Evolutionary conservation across 306 rosid species (phyloP), one percentile per base, ranked within the genome.

Genomic region (Adenanthera pavonina): DNA sequence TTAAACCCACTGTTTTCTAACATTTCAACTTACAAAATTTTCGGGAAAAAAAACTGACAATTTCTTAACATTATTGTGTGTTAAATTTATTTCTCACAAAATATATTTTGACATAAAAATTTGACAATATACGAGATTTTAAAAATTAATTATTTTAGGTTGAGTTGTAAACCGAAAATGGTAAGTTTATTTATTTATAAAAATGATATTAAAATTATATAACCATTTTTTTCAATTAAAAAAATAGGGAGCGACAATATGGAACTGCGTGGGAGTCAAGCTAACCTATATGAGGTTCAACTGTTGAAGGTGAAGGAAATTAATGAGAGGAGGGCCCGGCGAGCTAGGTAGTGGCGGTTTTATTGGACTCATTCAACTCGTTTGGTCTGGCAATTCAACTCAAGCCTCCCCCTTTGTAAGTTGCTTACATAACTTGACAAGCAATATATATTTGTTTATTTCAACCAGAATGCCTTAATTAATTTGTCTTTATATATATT

Each of bases 291-390:
- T 11, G 65, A 38, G 41, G 8, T 60, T 8, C 3, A 33, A 5
- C n/a, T 7, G 52, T 75, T 67, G 44, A 52, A 67, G 49, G 33
- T 20, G 40, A 52, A 80, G 33, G 25, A 62, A 40, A 73, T 80
- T 14, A 19, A 19, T 3, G 47, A 64, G 34, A 49, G 57, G 15
- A 48, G n/a, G 75, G 41, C 52, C 12, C 17, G 51, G 35, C 53
- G 61, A 65, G 13, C 71, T 12, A 17, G 36, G 25, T 49, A 4
- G 38, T 19, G 56, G 76, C 80, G 9, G 76, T 51, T 81, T 81
- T 52, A 61, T 81, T 66, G 30, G 84, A 74, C 84, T 51, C 17
- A 41, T 51, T 81, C 79, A 51, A 38, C 43, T 75, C 16, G 49
- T 7, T 11, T n/a, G 38, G 36, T n/a, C 36, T 61, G 62, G 59